phyloP scores from a whole-genome alignment of 2,329 filamentous ascomycete species.

The Malbranchea zuffiana region DNA sequence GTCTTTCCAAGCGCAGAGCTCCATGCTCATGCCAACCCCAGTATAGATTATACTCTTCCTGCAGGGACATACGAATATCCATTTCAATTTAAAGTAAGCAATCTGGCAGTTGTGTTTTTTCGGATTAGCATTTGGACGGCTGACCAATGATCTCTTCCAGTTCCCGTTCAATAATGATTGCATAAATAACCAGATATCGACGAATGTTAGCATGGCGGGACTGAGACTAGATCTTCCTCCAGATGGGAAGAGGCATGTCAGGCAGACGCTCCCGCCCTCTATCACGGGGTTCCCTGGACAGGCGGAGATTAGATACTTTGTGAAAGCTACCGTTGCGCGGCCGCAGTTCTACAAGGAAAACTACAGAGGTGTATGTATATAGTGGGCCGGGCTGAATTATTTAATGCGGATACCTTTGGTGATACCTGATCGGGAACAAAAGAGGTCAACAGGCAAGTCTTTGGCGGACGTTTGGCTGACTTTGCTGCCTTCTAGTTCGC shows the following conservation, averaged over 20 bases:
- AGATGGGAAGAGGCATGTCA: slow-evolving; percentile 54
- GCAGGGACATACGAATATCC: slow-evolving; percentile 39
- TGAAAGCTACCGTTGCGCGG: slow-evolving; percentile 91
- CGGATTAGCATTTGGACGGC: not conserved
- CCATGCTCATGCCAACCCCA: slow-evolving; percentile 26
- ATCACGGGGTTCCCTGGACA: slow-evolving; percentile 75
- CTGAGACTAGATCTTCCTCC: slow-evolving; percentile 37
- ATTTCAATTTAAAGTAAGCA: slow-evolving; percentile 38
- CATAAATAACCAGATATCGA: slow-evolving; percentile 35
- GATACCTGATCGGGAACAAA: too few relatives aligned
- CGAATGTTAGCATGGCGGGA: slow-evolving; percentile 37
- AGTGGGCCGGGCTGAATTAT: not conserved
- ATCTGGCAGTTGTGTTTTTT: not conserved
- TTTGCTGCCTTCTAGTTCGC: slow-evolving; percentile 25
- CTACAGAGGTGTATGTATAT: slow-evolving; percentile 45
- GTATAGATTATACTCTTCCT: slow-evolving; percentile 35
- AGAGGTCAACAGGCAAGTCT: not conserved
- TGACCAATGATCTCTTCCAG: slow-evolving; percentile 20
- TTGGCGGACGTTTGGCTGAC: slow-evolving; percentile 7
- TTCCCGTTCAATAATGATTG: slow-evolving; percentile 43
- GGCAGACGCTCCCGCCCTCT: slow-evolving; percentile 77
- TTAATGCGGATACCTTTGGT: too few relatives aligned
- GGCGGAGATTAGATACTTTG: slow-evolving; percentile 84
- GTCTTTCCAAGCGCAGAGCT: slow-evolving; percentile 38
- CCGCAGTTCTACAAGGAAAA: slow-evolving; percentile 86